These are phyloP conservation scores for Leucoagaricus sp. DNA, from an alignment of 1,284 basidiomycete species.

Conservation along the genomic window DNA sequence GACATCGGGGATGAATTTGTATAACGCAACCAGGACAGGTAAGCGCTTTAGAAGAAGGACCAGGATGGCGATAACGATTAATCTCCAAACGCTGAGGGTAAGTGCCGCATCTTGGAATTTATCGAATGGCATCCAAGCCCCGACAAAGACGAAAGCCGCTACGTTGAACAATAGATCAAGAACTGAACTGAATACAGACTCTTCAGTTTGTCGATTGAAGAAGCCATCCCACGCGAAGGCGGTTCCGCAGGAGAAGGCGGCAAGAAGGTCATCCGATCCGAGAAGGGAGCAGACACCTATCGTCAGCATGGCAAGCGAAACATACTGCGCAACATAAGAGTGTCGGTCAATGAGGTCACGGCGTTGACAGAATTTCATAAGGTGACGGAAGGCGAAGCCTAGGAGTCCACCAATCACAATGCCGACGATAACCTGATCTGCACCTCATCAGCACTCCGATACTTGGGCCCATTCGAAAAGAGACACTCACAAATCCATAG, in stretches of 20 bases:
- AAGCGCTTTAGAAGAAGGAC: constrained; percentile 81
- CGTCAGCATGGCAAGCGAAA: constrained; percentile 78
- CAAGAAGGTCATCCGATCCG: constrained; percentile 92
- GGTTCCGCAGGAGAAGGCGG: constrained; percentile 93
- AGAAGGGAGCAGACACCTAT: constrained; percentile 84
- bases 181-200: constrained; percentile 94
- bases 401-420: constrained; percentile 78
- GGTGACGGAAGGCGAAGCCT: constrained; percentile 84
- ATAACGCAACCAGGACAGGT: constrained; percentile 81
- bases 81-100: constrained; percentile 78
- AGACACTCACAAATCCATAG: constrained; percentile 77
- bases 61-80: constrained; percentile 80
- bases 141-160: constrained; percentile 89
- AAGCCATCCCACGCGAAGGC: constrained; percentile 99
- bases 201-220: constrained; percentile 96
- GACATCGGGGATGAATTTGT: constrained; percentile 91
- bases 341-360: constrained; percentile 93
- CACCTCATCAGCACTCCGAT: constrained; percentile 17
- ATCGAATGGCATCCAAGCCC: constrained; percentile 92
- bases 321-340: constrained; percentile 82
- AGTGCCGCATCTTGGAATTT: constrained; percentile 68
- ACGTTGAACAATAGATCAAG: constrained; percentile 93
- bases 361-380: constrained; percentile 94
- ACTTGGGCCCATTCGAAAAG: not conserved
- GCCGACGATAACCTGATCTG: constrained; percentile 85